Conservation (phyloP, 2,329 filamentous ascomycete genomes). For the Microdochium bolleyi region DNA sequence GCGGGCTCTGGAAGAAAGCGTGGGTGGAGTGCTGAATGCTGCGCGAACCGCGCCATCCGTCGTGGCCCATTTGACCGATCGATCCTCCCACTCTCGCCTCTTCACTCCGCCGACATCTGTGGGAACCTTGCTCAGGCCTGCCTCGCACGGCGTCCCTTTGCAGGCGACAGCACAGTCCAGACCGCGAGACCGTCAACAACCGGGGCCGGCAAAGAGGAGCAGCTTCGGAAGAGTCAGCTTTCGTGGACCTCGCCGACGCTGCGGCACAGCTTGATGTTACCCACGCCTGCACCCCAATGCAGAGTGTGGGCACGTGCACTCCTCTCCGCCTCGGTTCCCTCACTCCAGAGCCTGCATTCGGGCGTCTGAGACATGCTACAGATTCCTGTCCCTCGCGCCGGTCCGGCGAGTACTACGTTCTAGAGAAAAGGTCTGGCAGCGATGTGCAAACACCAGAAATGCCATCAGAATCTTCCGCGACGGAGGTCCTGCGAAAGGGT, state of each 20-base stretch:
- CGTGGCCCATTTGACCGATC: too few relatives aligned
- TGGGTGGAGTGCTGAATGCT: too few relatives aligned
- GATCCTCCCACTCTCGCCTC: too few relatives aligned
- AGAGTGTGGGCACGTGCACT: background rate
- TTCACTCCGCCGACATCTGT: too few relatives aligned
- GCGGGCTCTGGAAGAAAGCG: too few relatives aligned
- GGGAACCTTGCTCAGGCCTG: too few relatives aligned
- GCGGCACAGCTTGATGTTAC: background rate
- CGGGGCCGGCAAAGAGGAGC: background rate
- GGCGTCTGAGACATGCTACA: background rate
- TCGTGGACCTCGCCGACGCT: background rate
- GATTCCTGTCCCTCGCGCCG: background rate
- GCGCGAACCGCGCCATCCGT: too few relatives aligned
- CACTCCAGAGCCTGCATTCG: background rate
- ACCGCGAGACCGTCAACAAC: background rate
- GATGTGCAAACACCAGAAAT: too few relatives aligned
- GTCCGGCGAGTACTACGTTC: background rate
- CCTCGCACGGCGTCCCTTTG: background rate
- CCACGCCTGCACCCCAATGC: background rate
- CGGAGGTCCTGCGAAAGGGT: background rate
- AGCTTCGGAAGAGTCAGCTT: background rate
- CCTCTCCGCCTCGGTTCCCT: background rate
- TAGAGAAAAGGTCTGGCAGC: background rate
- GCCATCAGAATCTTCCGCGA: background rate
- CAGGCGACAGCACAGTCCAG: too few relatives aligned